These are phyloP conservation scores for Fusarium tuaranense DNA, from an alignment of 2,329 filamentous ascomycete species.

Conservation along the genomic window DNA sequence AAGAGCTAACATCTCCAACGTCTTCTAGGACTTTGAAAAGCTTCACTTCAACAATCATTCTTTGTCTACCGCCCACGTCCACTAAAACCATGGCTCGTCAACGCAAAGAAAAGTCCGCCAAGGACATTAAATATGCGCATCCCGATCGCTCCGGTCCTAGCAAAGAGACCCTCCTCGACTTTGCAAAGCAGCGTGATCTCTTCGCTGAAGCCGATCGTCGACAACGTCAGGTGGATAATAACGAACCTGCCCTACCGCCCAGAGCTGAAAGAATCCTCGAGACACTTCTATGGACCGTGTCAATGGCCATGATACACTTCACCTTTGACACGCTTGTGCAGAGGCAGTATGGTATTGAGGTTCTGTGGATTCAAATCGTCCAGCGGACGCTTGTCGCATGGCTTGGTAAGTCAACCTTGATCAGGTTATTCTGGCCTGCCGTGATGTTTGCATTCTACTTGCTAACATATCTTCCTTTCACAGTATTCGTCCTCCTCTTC, in stretches of 20 bases:
- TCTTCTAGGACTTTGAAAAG: not conserved
- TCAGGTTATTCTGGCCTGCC: not conserved
- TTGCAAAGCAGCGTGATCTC: conserved; percentile 74
- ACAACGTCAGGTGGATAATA: conserved; percentile 50
- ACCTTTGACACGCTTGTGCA: conserved; percentile 84
- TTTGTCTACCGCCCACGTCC: not conserved
- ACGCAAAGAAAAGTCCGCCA: conserved; percentile 60
- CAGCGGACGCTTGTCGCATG: conserved; percentile 65
- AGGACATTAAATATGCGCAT: conserved; percentile 72
- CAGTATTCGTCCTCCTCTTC: conserved; percentile 68
- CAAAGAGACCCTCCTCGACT: conserved; percentile 77
- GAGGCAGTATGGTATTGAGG: conserved; percentile 78
- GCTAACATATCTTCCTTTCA: not conserved
- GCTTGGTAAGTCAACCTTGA: conserved; percentile 56
- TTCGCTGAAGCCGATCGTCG: conserved; percentile 61
- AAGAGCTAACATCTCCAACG: conserved; percentile 1
- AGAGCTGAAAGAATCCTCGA: conserved; percentile 66
- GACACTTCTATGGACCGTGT: conserved; percentile 68
- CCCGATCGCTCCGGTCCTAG: conserved; percentile 73
- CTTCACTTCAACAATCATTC: conserved; percentile 11
- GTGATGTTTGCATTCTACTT: not conserved
- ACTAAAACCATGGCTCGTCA: conserved; percentile 58
- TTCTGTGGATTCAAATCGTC: conserved; percentile 69
- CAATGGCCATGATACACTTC: conserved; percentile 78
- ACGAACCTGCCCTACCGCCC: conserved; percentile 55